phyloP scores from a whole-genome alignment of 2,329 filamentous ascomycete species.

The Colletotrichum tropicicola region DNA sequence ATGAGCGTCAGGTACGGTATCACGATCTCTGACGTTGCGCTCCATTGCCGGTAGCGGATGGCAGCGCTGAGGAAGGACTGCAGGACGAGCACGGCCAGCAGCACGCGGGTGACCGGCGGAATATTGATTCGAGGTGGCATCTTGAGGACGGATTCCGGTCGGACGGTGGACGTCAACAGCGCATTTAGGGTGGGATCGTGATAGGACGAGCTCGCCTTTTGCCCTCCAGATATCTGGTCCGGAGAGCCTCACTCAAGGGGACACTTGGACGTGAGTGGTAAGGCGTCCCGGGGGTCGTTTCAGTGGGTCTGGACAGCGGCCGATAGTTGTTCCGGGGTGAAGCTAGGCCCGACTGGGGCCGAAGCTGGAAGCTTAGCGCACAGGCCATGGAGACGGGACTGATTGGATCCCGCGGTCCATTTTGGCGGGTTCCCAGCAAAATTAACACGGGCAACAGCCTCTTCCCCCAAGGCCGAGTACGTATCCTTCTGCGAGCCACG shows the following conservation, averaged over 20 bases:
- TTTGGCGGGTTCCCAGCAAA: constrained; percentile 19
- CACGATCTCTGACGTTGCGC: constrained; percentile 69
- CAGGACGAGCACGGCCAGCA: constrained; percentile 77
- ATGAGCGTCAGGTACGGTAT: constrained; percentile 90
- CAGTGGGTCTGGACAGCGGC: not conserved
- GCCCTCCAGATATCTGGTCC: constrained; percentile 14
- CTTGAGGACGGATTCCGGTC: constrained; percentile 38
- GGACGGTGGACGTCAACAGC: constrained; percentile 20
- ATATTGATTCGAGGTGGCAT: constrained; percentile 91
- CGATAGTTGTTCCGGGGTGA: not conserved
- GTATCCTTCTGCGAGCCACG: not conserved
- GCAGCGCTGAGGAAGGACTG: constrained; percentile 86
- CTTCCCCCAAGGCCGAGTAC: no score
- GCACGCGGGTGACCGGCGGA: constrained; percentile 86
- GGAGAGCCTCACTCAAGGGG: constrained; percentile 12
- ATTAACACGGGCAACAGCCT: constrained; percentile 22
- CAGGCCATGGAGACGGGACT: constrained; percentile 9
- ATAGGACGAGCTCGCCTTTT: constrained; percentile 17
- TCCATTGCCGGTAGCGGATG: constrained; percentile 78
- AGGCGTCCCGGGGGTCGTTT: constrained; percentile 20
- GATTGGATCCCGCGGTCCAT: constrained; percentile 15
- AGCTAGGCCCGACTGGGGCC: not conserved
- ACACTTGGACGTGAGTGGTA: constrained; percentile 22
- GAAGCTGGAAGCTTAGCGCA: constrained; percentile 19
- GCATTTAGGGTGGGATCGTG: constrained; percentile 24